Conservation (phyloP, 495 filamentous ascomycete species). For the Zalerion maritima region DNA sequence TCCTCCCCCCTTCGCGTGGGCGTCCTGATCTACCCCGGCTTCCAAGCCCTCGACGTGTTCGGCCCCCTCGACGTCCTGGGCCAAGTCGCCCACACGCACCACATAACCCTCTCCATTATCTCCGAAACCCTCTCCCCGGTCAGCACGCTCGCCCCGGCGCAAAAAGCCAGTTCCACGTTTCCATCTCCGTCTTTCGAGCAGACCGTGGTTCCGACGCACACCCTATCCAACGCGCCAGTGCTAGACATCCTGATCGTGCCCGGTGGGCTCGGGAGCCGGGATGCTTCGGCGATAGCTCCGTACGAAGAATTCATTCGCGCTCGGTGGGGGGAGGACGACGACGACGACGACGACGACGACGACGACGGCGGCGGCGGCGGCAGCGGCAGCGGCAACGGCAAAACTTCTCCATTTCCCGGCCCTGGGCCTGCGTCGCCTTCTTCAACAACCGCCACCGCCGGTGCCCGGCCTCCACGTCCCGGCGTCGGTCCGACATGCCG, state of each 20-base stretch:
- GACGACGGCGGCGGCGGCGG: conserved; percentile 7
- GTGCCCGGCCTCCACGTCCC: no score
- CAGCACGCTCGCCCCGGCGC: conserved; percentile 5
- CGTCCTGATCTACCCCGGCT: conserved; percentile 28
- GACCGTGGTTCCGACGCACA: conserved; percentile 46
- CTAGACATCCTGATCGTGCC: conserved; percentile 55
- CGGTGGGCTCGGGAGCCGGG: conserved; percentile 42
- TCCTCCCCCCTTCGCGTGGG: conserved; percentile 16
- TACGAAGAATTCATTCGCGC: conserved; percentile 8
- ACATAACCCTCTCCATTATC: conserved; percentile 33
- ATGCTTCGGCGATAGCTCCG: conserved; percentile 6
- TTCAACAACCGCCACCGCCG: no score
- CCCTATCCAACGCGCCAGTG: conserved; percentile 30
- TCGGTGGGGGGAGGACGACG: conserved; percentile 6
- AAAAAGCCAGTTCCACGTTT: conserved; percentile 3
- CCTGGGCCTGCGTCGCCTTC: no score
- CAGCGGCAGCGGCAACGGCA: no score
- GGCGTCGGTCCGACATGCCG: no score
- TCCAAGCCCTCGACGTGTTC: conserved; percentile 38
- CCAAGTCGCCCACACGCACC: conserved; percentile 25
- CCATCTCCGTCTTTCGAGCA: conserved; percentile 16
- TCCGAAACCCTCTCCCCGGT: conserved; percentile 40
- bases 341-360: no score
- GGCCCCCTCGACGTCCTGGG: conserved; percentile 52
- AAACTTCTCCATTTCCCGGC: no score